phyloP scores from a whole-genome alignment of 441 rosid species.

The Brassica hybrid region DNA sequence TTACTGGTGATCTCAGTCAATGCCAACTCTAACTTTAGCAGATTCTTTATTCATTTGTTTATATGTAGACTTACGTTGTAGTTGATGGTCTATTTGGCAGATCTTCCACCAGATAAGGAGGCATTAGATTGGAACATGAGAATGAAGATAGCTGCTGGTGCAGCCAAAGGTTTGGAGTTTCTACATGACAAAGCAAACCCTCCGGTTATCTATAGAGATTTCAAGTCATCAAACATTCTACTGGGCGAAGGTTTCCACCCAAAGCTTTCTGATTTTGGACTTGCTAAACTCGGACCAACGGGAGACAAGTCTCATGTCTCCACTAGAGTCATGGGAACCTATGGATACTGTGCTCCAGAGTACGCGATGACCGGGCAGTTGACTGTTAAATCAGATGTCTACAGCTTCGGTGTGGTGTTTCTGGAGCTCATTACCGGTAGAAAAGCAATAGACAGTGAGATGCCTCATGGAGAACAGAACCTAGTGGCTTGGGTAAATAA shows the following conservation, averaged over 20 bases:
- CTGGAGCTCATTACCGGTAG: conserved; percentile 94
- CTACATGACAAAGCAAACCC: conserved; percentile 94
- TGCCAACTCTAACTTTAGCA: conserved; percentile 25
- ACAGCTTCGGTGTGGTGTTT: conserved; percentile 93
- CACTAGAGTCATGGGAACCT: conserved; percentile 97
- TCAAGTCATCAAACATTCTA: conserved; percentile 93
- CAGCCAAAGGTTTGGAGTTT: conserved; percentile 94
- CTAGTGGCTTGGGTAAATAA: conserved; percentile 82
- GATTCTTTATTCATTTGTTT: too few relatives aligned
- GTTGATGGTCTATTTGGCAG: conserved; percentile 43
- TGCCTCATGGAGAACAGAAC: conserved; percentile 93
- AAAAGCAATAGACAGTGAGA: conserved; percentile 79
- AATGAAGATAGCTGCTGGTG: conserved; percentile 98
- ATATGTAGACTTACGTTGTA: neutral
- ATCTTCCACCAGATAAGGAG: conserved; percentile 87
- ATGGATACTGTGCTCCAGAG: conserved; percentile 98
- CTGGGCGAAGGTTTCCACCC: conserved; percentile 88
- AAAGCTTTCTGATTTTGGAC: conserved; percentile 96
- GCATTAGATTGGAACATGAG: conserved; percentile 92
- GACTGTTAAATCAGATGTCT: conserved; percentile 93
- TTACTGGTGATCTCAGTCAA: conserved; percentile 23
- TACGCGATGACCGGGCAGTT: conserved; percentile 99
- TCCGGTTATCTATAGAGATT: conserved; percentile 94
- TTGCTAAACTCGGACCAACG: conserved; percentile 94
- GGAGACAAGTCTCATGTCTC: conserved; percentile 98